Evolutionary conservation across 2,329 filamentous ascomycete genomes (phyloP).

Genomic region (Colletotrichum sp.): DNA sequence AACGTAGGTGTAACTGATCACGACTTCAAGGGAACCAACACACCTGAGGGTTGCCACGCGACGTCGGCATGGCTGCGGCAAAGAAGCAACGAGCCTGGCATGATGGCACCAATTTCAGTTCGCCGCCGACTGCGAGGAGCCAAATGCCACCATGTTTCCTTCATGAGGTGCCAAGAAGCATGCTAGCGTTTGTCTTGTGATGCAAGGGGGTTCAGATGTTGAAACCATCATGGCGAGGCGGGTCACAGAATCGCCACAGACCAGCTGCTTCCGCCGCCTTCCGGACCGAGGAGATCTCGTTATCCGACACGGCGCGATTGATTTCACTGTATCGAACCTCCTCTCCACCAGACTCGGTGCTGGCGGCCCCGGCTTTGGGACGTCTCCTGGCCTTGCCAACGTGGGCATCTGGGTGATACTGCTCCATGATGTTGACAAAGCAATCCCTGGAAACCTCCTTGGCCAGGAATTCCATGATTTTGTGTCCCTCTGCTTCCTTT

Average conservation of each 20-base stretch:
- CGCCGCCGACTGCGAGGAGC: neutral
- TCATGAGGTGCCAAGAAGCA: neutral
- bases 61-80: neutral
- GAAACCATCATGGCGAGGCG: conserved; percentile 57
- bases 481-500: conserved; percentile 72
- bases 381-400: conserved; percentile 71
- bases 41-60: neutral
- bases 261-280: conserved; percentile 73
- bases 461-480: conserved; percentile 80
- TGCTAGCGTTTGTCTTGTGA: neutral
- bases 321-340: conserved; percentile 76
- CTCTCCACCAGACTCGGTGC: conserved; percentile 34
- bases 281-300: conserved; percentile 71
- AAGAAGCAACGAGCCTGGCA: neutral
- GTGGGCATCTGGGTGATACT: conserved; percentile 81
- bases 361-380: conserved; percentile 35
- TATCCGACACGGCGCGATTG: conserved; percentile 70
- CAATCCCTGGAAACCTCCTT: conserved; percentile 74
- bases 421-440: conserved; percentile 89
- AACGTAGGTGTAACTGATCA: neutral
- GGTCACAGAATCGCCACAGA: conserved; percentile 80
- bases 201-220: conserved; percentile 41
- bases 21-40: neutral
- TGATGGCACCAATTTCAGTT: neutral
- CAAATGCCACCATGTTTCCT: neutral